Conservation (phyloP, 2,329 filamentous ascomycete genomes). For the Aspergillaceae sp. region DNA sequence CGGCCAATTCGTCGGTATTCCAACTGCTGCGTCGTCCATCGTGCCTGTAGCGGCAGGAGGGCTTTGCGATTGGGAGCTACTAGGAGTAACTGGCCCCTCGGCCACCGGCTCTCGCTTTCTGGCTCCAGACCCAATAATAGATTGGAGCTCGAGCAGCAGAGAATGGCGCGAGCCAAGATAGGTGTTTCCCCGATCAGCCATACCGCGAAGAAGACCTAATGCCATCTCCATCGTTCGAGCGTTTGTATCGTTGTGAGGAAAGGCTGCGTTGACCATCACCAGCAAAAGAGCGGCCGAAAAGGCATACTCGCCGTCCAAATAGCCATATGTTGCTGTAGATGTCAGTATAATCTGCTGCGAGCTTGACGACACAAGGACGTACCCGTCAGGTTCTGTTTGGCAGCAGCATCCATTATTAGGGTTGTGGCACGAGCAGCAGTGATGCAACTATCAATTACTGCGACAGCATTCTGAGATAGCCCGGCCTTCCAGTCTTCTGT, state of each 20-base stretch:
- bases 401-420: slow-evolving; percentile 42
- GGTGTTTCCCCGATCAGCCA: slow-evolving; percentile 47
- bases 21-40: slow-evolving; percentile 1
- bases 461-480: slow-evolving; percentile 41
- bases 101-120: slow-evolving; percentile 1
- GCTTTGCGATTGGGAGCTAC: slow-evolving; percentile 9
- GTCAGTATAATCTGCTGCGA: neutral
- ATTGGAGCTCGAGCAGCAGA: slow-evolving; percentile 30
- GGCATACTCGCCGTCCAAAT: slow-evolving; percentile 50
- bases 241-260: slow-evolving; percentile 39
- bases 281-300: slow-evolving; percentile 48
- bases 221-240: slow-evolving; percentile 39
- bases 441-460: slow-evolving; percentile 47
- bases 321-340: slow-evolving; percentile 45
- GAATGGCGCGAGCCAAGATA: slow-evolving; percentile 38
- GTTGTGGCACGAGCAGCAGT: slow-evolving; percentile 43
- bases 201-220: slow-evolving; percentile 40
- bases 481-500: slow-evolving; percentile 41
- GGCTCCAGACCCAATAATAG: slow-evolving; percentile 18
- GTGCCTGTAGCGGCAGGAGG: neutral
- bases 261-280: slow-evolving; percentile 48
- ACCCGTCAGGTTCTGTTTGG: slow-evolving; percentile 45
- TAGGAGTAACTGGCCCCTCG: slow-evolving; percentile 8
- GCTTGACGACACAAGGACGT: slow-evolving; percentile 10
- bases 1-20: slow-evolving; percentile 11